Conservation (phyloP, 2,329 filamentous ascomycete genomes). For the Alternaria arborescens region DNA sequence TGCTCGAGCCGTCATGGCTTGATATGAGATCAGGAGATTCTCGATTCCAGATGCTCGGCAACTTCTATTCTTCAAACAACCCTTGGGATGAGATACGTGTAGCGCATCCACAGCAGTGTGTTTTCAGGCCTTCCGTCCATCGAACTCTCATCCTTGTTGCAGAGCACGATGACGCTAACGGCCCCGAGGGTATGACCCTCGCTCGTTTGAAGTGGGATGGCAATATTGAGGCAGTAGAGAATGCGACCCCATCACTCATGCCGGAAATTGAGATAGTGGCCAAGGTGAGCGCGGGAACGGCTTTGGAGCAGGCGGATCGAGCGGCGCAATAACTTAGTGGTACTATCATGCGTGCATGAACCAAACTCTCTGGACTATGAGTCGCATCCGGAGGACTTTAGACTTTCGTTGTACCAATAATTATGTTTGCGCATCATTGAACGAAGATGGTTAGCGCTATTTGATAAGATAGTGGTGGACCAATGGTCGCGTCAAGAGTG, state of each 20-base stretch:
- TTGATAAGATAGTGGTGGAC: not conserved
- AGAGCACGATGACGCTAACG: not conserved
- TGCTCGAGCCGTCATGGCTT: not conserved
- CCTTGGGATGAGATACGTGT: conserved; percentile 1
- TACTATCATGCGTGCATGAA: not conserved
- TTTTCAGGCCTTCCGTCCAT: not conserved
- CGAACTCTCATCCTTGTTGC: conserved; percentile 1
- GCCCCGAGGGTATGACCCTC: not conserved
- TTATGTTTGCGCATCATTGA: not conserved
- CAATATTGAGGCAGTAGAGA: not conserved
- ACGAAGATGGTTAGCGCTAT: not conserved
- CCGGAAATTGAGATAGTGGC: conserved; percentile 3
- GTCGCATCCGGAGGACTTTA: not conserved
- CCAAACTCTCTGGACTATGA: not conserved
- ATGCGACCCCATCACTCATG: not conserved
- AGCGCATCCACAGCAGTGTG: not conserved
- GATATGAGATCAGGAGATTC: conserved; percentile 3
- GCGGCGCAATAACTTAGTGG: not conserved
- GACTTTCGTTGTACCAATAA: not conserved
- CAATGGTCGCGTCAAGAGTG: not conserved
- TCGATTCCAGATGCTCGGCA: conserved; percentile 6
- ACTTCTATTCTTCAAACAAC: conserved; percentile 1
- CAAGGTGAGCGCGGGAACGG: conserved; percentile 1
- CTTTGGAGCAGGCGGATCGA: not conserved
- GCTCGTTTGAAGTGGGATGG: not conserved